phyloP scores from a whole-genome alignment of 23 red algal genomes.

The Pyropia yezoensis region DNA sequence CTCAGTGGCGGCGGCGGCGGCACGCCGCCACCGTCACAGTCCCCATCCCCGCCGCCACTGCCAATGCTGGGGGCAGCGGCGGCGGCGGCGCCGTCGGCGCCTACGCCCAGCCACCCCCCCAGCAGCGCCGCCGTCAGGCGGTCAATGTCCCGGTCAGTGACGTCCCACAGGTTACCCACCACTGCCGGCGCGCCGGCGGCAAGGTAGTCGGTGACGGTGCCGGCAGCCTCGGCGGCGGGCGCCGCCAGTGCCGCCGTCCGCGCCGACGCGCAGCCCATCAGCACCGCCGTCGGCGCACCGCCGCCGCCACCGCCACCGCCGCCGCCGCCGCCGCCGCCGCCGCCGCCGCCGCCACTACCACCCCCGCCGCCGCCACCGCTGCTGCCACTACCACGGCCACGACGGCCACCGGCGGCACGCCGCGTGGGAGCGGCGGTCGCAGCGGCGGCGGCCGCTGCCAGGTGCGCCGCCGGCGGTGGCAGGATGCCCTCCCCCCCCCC shows the following conservation, averaged over 20 bases:
- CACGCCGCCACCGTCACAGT: neutral
- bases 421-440: too few relatives aligned
- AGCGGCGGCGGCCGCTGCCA: neutral
- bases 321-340: too few relatives aligned
- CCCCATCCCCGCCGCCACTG: too few relatives aligned
- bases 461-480: slow-evolving; percentile 7
- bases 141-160: slow-evolving; percentile 83
- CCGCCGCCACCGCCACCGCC: slow-evolving; percentile 11
- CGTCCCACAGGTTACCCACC: slow-evolving; percentile 91
- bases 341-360: too few relatives aligned
- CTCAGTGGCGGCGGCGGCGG: slow-evolving; percentile 2
- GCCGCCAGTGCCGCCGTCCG: slow-evolving; percentile 14
- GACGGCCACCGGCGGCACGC: too few relatives aligned
- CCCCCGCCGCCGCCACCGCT: too few relatives aligned
- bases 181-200: slow-evolving; percentile 45
- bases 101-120: slow-evolving; percentile 27
- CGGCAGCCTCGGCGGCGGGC: slow-evolving; percentile 27
- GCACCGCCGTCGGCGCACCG: slow-evolving; percentile 35
- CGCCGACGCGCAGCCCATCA: slow-evolving; percentile 89
- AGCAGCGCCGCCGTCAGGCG: slow-evolving; percentile 57
- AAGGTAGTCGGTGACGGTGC: slow-evolving; percentile 44
- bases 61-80: neutral
- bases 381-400: too few relatives aligned
- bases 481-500: slow-evolving; percentile 68
- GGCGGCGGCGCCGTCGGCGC: neutral